Conservation (phyloP, 2,329 filamentous ascomycete genomes). For the Xylariaceae sp. region DNA sequence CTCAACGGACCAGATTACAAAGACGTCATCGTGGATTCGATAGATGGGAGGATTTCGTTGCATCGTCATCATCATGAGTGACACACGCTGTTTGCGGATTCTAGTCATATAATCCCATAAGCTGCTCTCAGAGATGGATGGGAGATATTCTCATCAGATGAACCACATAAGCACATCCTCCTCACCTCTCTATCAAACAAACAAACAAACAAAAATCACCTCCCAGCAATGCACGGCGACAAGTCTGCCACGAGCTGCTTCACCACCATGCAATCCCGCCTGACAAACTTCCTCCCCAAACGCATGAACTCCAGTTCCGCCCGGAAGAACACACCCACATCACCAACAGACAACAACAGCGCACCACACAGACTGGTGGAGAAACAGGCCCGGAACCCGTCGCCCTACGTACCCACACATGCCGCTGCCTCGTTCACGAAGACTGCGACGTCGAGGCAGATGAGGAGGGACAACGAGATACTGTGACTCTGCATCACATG, state of each 20-base stretch:
- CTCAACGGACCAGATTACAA: no score
- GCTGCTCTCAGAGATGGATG: no score
- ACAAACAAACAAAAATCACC: background rate
- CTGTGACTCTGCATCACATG: slow-evolving; percentile 9
- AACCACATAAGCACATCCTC: no score
- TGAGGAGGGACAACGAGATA: slow-evolving; percentile 35
- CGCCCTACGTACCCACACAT: slow-evolving; percentile 36
- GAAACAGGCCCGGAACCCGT: background rate
- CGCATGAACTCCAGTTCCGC: background rate
- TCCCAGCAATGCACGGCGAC: slow-evolving; percentile 7
- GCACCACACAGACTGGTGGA: slow-evolving; percentile 1
- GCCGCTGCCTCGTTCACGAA: slow-evolving; percentile 39
- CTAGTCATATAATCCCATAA: no score
- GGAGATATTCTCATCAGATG: no score
- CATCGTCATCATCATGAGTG: no score
- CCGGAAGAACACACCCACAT: background rate
- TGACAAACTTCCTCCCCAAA: background rate
- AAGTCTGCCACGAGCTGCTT: slow-evolving; percentile 6
- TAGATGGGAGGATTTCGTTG: no score
- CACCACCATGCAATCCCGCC: slow-evolving; percentile 8
- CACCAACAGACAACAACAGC: background rate
- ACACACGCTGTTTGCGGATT: no score
- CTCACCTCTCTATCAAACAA: no score
- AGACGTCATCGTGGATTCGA: no score
- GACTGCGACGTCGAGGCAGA: slow-evolving; percentile 39